Evolutionary conservation across 768 basidiomycete species (phyloP).

Genomic region (Trametes cinnabarina): DNA sequence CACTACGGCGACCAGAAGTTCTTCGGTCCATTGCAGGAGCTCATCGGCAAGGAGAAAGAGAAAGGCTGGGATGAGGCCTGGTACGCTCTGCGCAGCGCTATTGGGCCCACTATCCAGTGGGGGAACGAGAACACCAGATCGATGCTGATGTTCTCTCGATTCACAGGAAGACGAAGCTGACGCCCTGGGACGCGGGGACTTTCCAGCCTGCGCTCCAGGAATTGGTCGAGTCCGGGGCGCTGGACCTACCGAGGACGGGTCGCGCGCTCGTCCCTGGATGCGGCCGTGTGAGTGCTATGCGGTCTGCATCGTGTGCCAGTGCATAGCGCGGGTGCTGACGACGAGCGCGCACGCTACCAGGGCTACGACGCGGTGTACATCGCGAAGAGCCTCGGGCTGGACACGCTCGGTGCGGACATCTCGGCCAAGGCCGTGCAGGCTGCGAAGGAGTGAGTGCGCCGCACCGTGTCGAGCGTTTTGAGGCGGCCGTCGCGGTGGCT

Average conservation of each 20-base stretch:
- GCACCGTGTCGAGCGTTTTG: too few species aligned
- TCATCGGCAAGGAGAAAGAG: not conserved
- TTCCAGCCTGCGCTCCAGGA: constrained; percentile 56
- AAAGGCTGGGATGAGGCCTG: constrained; percentile 25
- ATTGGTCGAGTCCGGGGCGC: constrained; percentile 43
- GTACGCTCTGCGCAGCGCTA: not conserved
- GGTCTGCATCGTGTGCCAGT: not conserved
- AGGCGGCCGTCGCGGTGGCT: too few species aligned
- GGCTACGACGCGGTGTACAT: constrained; percentile 62
- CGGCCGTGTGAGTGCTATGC: constrained; percentile 38
- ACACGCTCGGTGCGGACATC: constrained; percentile 55
- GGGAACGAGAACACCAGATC: too few species aligned
- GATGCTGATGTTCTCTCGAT: too few species aligned
- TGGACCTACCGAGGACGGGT: constrained; percentile 43
- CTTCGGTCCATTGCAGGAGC: not conserved
- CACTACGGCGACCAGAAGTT: not conserved
- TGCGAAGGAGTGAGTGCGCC: constrained; percentile 7
- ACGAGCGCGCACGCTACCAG: constrained; percentile 31
- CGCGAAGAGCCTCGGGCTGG: constrained; percentile 45
- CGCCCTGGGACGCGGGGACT: constrained; percentile 63
- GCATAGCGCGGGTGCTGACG: not conserved
- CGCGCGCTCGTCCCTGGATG: constrained; percentile 57
- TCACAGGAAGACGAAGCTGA: constrained; percentile 43
- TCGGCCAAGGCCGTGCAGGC: constrained; percentile 50
- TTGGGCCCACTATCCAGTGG: too few species aligned